Evolutionary conservation across 768 basidiomycete genomes (phyloP).

Genomic region (Rhodotorula sphaerocarpa): DNA sequence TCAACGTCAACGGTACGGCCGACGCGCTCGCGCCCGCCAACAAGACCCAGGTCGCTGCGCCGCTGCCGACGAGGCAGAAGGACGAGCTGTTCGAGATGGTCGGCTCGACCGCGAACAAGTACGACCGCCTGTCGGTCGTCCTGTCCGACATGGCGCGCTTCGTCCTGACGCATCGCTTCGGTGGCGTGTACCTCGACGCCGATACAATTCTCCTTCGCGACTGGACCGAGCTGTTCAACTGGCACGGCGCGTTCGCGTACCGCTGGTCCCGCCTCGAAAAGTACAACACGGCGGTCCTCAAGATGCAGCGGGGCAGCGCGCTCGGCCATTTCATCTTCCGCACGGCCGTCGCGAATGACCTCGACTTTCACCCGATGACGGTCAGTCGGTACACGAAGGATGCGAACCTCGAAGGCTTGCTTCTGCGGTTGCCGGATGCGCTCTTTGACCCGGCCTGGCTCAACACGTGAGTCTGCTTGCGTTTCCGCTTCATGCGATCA

Average conservation of each 20-base stretch:
- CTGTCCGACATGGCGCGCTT: slow-evolving; percentile 96
- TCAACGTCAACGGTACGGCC: neutral
- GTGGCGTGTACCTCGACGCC: slow-evolving; percentile 92
- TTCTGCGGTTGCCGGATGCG: slow-evolving; percentile 86
- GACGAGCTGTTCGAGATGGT: slow-evolving; percentile 66
- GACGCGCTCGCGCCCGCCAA: slow-evolving; percentile 2
- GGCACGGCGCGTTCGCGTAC: slow-evolving; percentile 93
- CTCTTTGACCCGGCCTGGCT: slow-evolving; percentile 96
- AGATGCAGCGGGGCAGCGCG: slow-evolving; percentile 84
- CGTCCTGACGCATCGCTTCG: slow-evolving; percentile 90
- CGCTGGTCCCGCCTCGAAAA: slow-evolving; percentile 85
- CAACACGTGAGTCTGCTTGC: slow-evolving; percentile 52
- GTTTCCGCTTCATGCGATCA: too few species aligned
- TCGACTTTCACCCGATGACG: slow-evolving; percentile 97
- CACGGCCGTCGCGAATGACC: slow-evolving; percentile 80
- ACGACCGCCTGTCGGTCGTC: slow-evolving; percentile 85
- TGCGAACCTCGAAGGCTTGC: slow-evolving; percentile 68
- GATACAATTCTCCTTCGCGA: slow-evolving; percentile 92
- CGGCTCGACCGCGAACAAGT: slow-evolving; percentile 79
- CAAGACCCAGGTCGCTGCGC: slow-evolving; percentile 1
- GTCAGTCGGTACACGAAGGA: slow-evolving; percentile 84
- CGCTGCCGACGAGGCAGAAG: slow-evolving; percentile 20
- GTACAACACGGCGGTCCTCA: slow-evolving; percentile 94
- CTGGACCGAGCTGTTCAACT: slow-evolving; percentile 98
- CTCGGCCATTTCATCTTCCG: slow-evolving; percentile 88